Evolutionary conservation across 2,329 filamentous ascomycete genomes (phyloP).

Genomic region (Fusarium miscanthi): DNA sequence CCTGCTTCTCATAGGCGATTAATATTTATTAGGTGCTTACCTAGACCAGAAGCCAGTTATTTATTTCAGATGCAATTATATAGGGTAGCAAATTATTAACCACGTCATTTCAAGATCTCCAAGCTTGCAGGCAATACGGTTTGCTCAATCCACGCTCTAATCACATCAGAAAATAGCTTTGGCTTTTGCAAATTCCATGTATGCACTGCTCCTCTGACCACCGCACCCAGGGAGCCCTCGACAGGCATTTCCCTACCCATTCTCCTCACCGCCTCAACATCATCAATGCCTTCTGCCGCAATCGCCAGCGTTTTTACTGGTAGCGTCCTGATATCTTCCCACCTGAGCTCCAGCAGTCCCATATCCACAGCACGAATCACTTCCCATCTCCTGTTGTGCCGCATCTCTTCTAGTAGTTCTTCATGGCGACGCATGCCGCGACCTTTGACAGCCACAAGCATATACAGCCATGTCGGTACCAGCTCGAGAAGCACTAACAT

Average conservation of each 20-base stretch:
- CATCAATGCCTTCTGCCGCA: constrained; percentile 49
- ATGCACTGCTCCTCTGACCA: constrained; percentile 53
- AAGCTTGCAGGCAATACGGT: constrained; percentile 43
- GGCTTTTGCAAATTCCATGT: constrained; percentile 56
- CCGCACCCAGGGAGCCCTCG: constrained; percentile 45
- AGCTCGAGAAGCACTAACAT: constrained; percentile 42
- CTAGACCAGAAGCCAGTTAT: not conserved
- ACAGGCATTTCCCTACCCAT: constrained; percentile 44
- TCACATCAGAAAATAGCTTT: constrained; percentile 51
- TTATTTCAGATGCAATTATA: not conserved
- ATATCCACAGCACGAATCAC: constrained; percentile 41
- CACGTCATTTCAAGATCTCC: constrained; percentile 32
- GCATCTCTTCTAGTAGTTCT: constrained; percentile 50
- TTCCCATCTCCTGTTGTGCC: constrained; percentile 46
- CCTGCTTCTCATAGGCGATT: constrained; percentile 7
- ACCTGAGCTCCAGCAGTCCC: constrained; percentile 40
- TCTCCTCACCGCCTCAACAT: constrained; percentile 46
- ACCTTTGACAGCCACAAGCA: constrained; percentile 41
- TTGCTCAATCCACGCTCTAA: constrained; percentile 52
- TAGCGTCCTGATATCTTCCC: constrained; percentile 43
- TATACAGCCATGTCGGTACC: constrained; percentile 47
- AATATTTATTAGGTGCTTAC: not conserved
- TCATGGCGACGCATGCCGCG: constrained; percentile 45
- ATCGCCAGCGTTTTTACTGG: constrained; percentile 45
- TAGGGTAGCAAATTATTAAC: constrained; percentile 4